Evolutionary conservation across 768 basidiomycete genomes (phyloP).

Genomic region (Leccinum olivaceopallidum): DNA sequence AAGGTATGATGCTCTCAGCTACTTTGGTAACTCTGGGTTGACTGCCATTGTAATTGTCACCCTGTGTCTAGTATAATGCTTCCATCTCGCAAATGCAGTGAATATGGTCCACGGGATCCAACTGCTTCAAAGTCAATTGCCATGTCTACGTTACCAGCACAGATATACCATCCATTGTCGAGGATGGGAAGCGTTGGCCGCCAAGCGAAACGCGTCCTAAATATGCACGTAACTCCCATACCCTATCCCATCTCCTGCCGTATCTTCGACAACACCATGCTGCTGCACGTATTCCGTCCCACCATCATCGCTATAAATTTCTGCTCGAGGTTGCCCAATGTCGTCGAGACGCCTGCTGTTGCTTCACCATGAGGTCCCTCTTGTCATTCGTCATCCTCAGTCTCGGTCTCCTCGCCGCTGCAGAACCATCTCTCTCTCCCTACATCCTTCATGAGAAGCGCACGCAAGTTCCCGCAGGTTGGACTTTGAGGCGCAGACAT

Average conservation of each 20-base stretch:
- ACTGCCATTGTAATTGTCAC: too few species aligned
- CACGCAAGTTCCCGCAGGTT: conserved; percentile 34
- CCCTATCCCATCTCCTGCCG: background rate
- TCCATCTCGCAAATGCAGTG: background rate
- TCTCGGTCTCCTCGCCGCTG: conserved; percentile 21
- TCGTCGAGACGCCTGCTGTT: conserved; percentile 6
- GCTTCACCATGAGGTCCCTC: conserved; percentile 18
- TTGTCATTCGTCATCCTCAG: conserved; percentile 15
- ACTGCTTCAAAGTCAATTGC: background rate
- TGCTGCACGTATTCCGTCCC: conserved; percentile 8
- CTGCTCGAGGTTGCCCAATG: background rate
- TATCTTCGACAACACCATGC: conserved; percentile 11
- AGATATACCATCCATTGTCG: too few species aligned
- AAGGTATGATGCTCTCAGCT: background rate
- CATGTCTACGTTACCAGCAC: too few species aligned
- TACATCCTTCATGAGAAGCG: conserved; percentile 43
- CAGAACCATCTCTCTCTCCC: conserved; percentile 18
- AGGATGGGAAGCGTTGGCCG: background rate
- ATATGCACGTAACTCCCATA: conserved; percentile 6
- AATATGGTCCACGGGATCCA: background rate
- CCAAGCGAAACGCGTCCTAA: background rate
- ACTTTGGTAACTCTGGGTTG: too few species aligned
- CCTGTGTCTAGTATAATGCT: background rate
- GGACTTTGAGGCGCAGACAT: conserved; percentile 40
- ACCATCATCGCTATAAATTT: conserved; percentile 14